Evolutionary conservation across 1,284 basidiomycete species (phyloP).

Genomic region (Megacollybia platyphylla): DNA sequence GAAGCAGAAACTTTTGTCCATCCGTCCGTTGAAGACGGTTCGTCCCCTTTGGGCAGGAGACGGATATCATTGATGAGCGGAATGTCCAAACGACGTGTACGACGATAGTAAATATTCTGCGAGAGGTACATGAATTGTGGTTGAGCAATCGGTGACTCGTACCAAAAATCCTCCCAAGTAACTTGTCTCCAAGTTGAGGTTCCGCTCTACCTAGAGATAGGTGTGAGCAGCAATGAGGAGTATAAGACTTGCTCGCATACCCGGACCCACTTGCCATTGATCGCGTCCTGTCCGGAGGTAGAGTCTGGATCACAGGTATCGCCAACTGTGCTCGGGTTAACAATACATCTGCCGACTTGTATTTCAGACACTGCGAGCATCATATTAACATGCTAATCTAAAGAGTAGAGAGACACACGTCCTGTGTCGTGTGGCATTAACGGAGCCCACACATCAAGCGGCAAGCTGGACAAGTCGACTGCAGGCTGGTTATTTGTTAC

Average conservation of each 20-base stretch:
- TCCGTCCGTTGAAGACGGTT: slow-evolving; percentile 27
- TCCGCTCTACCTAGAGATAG: slow-evolving; percentile 24
- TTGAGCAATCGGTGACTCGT: slow-evolving; percentile 8
- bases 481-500: slow-evolving; percentile 22
- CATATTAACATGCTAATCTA: slow-evolving; percentile 6
- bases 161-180: slow-evolving; percentile 45
- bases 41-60: slow-evolving; percentile 37
- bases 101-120: slow-evolving; percentile 73
- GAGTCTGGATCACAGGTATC: slow-evolving; percentile 59
- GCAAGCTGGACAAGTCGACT: slow-evolving; percentile 53
- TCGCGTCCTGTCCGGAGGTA: slow-evolving; percentile 61
- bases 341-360: slow-evolving; percentile 54
- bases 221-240: too few species aligned
- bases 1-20: slow-evolving; percentile 53
- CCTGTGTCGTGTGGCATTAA: slow-evolving; percentile 75
- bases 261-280: slow-evolving; percentile 81
- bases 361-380: slow-evolving; percentile 62
- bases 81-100: slow-evolving; percentile 69
- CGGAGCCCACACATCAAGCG: slow-evolving; percentile 74
- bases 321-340: slow-evolving; percentile 42
- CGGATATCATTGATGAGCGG: slow-evolving; percentile 53
- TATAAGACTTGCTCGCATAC: slow-evolving; percentile 19
- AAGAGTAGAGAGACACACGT: slow-evolving; percentile 30
- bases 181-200: slow-evolving; percentile 61
- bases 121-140: slow-evolving; percentile 3